These are phyloP conservation scores for Cercospora nicotianae DNA, from an alignment of 2,329 filamentous ascomycete genomes.

Conservation along the genomic window DNA sequence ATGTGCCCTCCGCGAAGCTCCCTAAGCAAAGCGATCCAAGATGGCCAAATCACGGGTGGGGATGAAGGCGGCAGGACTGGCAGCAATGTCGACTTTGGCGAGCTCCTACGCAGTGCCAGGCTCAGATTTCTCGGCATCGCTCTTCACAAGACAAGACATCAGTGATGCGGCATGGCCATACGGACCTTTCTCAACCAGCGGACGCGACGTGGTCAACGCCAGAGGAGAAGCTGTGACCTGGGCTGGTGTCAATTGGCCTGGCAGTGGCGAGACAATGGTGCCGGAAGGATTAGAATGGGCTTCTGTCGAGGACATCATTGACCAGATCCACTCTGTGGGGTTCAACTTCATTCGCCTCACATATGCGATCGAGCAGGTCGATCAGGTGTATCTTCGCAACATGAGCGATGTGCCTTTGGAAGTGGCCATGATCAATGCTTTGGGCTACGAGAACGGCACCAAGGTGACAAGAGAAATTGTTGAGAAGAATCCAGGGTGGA, in stretches of 20 bases:
- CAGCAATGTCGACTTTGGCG: not conserved
- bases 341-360: slow-evolving; percentile 42
- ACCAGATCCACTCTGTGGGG: slow-evolving; percentile 36
- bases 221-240: slow-evolving; percentile 34
- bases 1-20: not conserved
- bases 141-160: slow-evolving; percentile 12
- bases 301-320: slow-evolving; percentile 33
- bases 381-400: slow-evolving; percentile 45
- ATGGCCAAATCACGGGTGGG: not conserved
- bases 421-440: slow-evolving; percentile 42
- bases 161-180: slow-evolving; percentile 28
- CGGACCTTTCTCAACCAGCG: slow-evolving; percentile 40
- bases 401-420: slow-evolving; percentile 43
- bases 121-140: slow-evolving; percentile 4
- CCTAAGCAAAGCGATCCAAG: not conserved
- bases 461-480: slow-evolving; percentile 43
- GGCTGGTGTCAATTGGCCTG: slow-evolving; percentile 40
- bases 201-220: slow-evolving; percentile 28
- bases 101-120: slow-evolving; percentile 6
- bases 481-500: slow-evolving; percentile 41
- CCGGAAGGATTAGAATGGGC: slow-evolving; percentile 39
- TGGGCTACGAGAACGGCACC: slow-evolving; percentile 45
- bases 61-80: not conserved
- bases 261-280: slow-evolving; percentile 38
- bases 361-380: slow-evolving; percentile 46